Evolutionary conservation across 306 rosid genomes (phyloP).

Genomic region (Nissolia schottii): DNA sequence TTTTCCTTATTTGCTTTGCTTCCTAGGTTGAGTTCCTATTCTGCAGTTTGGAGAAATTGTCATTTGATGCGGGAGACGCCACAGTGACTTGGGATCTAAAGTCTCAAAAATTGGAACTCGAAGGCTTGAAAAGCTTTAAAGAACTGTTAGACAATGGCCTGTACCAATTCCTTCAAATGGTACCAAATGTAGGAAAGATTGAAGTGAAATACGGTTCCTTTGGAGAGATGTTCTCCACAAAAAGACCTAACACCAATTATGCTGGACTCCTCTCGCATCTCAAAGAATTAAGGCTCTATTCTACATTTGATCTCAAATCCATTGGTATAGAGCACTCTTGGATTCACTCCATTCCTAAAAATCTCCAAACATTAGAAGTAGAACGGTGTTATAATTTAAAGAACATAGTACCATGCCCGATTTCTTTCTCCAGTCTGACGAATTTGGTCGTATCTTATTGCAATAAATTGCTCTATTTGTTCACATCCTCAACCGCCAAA

Average conservation of each 20-base stretch:
- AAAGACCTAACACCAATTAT: not conserved
- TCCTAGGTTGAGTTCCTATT: not conserved
- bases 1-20: not conserved
- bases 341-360: not conserved
- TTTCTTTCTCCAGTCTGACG: constrained; percentile 11
- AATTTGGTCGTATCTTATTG: not conserved
- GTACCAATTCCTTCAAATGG: not conserved
- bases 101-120: not conserved
- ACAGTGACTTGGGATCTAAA: not conserved
- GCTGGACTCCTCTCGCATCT: not conserved
- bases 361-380: constrained; percentile 1
- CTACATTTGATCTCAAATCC: not conserved
- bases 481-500: constrained; percentile 13
- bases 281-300: not conserved
- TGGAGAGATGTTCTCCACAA: not conserved
- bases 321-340: constrained; percentile 25
- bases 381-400: not conserved
- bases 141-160: not conserved
- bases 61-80: not conserved
- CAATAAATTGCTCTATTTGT: not conserved
- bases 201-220: not conserved
- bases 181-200: not conserved
- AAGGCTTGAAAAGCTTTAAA: not conserved
- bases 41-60: not conserved
- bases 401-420: not conserved